Evolutionary conservation across 2,329 filamentous ascomycete genomes (phyloP).

Genomic region (Pseudogymnoascus sp.): DNA sequence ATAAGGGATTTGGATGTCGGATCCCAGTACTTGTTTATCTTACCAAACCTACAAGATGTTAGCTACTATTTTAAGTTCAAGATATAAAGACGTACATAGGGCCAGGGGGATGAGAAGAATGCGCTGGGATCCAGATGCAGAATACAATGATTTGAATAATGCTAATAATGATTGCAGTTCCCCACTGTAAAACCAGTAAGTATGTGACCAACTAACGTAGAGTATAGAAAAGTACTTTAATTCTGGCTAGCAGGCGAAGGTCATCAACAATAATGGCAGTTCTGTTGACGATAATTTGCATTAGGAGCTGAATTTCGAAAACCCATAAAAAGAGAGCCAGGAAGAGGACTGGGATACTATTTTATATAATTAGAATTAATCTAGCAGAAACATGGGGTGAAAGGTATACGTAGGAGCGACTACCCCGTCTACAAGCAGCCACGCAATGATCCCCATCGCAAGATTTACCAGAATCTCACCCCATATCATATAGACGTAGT

Average conservation of each 20-base stretch:
- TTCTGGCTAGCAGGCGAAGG: neutral
- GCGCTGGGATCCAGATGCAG: slow-evolving; percentile 42
- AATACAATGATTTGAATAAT: slow-evolving; percentile 43
- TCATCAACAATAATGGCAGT: slow-evolving; percentile 36
- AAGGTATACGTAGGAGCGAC: slow-evolving; percentile 23
- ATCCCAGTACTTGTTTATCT: slow-evolving; percentile 34
- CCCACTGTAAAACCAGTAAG: slow-evolving; percentile 24
- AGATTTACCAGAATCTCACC: slow-evolving; percentile 33
- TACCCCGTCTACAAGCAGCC: slow-evolving; percentile 30
- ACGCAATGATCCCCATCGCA: slow-evolving; percentile 31
- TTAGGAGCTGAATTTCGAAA: slow-evolving; percentile 38
- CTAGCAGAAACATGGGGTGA: slow-evolving; percentile 11
- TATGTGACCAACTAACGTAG: slow-evolving; percentile 31
- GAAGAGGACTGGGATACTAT: neutral
- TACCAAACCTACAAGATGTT: slow-evolving; percentile 37
- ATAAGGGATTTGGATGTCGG: slow-evolving; percentile 42
- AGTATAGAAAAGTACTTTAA: slow-evolving; percentile 26
- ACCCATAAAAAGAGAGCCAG: slow-evolving; percentile 31
- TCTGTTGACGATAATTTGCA: slow-evolving; percentile 47
- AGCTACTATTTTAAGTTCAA: slow-evolving; percentile 40
- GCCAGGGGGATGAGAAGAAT: slow-evolving; percentile 20
- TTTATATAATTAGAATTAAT: neutral
- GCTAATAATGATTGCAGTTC: slow-evolving; percentile 30
- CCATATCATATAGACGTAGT: slow-evolving; percentile 36
- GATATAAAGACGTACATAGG: slow-evolving; percentile 41